Evolutionary conservation across 768 basidiomycete genomes (phyloP).

Genomic region (Tylopilus sp.): DNA sequence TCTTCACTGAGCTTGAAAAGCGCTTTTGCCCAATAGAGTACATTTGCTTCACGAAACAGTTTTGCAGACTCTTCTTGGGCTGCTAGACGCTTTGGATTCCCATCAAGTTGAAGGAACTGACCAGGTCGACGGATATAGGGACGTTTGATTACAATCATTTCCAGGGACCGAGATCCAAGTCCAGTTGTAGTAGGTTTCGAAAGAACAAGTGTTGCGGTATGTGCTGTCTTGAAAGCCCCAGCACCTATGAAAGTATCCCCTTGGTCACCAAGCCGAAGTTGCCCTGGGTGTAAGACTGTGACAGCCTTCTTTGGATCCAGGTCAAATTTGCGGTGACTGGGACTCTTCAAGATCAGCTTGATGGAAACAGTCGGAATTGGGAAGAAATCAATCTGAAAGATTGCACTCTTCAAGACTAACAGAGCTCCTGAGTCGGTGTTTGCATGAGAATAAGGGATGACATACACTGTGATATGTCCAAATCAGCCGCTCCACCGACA

Average conservation of each 20-base stretch:
- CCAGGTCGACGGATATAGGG: not conserved
- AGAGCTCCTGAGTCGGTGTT: too few species aligned
- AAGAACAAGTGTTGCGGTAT: not conserved
- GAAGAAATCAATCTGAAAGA: not conserved
- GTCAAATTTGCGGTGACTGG: not conserved
- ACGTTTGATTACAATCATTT: not conserved
- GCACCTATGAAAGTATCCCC: not conserved
- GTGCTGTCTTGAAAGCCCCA: not conserved
- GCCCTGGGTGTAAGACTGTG: not conserved
- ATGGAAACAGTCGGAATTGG: not conserved
- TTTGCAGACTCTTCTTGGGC: not conserved
- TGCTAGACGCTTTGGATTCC: not conserved
- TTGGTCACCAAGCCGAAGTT: not conserved
- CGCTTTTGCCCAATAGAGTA: not conserved
- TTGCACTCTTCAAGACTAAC: not conserved
- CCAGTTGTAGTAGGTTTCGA: not conserved
- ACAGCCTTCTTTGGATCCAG: not conserved
- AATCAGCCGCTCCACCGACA: not conserved
- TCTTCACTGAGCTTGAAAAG: not conserved
- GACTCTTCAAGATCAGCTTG: not conserved
- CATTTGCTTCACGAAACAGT: not conserved
- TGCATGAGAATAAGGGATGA: too few species aligned
- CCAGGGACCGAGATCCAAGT: not conserved
- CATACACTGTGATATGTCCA: not conserved
- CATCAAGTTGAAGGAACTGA: not conserved